phyloP scores from a whole-genome alignment of 1,284 basidiomycete species.

The Golubevia sp. region DNA sequence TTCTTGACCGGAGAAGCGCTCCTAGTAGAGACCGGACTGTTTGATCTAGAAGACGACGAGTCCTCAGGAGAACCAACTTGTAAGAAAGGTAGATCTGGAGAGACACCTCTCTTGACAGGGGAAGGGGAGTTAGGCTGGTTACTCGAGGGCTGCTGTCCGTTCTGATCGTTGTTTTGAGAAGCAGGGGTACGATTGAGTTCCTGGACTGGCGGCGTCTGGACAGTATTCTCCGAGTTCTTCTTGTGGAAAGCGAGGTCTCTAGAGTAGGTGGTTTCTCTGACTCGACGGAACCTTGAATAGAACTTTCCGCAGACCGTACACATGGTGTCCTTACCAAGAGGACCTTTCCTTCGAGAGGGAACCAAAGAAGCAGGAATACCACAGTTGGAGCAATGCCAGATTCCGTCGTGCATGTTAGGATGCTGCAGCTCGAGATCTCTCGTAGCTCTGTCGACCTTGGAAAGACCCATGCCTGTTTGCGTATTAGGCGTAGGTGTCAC shows the following conservation, averaged over 20 bases:
- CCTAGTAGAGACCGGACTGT: neutral
- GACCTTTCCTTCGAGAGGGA: slow-evolving; percentile 70
- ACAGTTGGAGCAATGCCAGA: slow-evolving; percentile 60
- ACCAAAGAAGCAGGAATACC: slow-evolving; percentile 48
- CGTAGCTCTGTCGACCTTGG: too few relatives aligned
- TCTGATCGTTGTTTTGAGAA: too few relatives aligned
- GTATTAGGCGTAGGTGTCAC: too few relatives aligned
- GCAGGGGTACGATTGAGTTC: neutral
- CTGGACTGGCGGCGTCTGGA: too few relatives aligned
- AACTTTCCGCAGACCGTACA: slow-evolving; percentile 86
- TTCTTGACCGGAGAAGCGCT: too few relatives aligned
- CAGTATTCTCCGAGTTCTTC: slow-evolving; percentile 26
- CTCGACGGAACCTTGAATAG: slow-evolving; percentile 51
- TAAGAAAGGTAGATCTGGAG: slow-evolving; percentile 44
- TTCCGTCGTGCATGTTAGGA: slow-evolving; percentile 52
- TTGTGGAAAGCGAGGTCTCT: slow-evolving; percentile 43
- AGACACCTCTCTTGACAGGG: slow-evolving; percentile 3
- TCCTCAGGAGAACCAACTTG: slow-evolving; percentile 46
- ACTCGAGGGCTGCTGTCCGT: neutral
- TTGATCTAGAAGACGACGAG: slow-evolving; percentile 15
- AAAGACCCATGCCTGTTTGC: too few relatives aligned
- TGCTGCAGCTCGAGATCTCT: slow-evolving; percentile 48
- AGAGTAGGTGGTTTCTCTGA: slow-evolving; percentile 43
- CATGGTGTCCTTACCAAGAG: slow-evolving; percentile 84
- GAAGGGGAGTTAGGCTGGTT: too few relatives aligned